Percentiles rank a stretch among this genome's conserved stretches.
Evolutionary conservation across 345 rosid species (phyloP).

Genomic region (Eutrema yunnanense): DNA sequence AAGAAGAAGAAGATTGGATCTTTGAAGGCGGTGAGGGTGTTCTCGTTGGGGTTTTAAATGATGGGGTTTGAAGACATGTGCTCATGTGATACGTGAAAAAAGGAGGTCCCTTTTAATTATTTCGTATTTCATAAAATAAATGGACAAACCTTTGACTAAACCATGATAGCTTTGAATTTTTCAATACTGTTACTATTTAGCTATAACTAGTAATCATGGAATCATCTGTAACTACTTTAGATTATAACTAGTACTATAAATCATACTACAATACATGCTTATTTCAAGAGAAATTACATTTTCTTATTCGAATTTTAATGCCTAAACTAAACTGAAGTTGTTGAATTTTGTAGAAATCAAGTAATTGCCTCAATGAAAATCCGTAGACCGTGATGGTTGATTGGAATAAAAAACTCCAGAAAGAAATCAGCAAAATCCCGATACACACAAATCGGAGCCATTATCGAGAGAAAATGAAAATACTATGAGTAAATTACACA

Average conservation of each 20-base stretch:
- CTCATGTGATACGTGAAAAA: slow-evolving; percentile 6
- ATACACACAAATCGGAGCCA: no score
- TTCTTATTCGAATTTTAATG: background rate
- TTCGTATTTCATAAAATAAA: background rate
- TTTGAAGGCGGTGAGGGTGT: slow-evolving; percentile 9
- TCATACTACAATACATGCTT: background rate
- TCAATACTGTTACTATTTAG: background rate
- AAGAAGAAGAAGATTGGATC: background rate
- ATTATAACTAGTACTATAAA: background rate
- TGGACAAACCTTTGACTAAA: slow-evolving; percentile 1
- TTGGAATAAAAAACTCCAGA: no score
- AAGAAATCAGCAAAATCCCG: no score
- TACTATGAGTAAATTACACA: no score
- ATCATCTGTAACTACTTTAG: background rate
- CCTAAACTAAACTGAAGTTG: background rate
- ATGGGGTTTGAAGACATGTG: slow-evolving; percentile 12
- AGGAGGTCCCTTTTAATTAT: background rate
- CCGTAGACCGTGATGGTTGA: no score
- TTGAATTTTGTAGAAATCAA: background rate
- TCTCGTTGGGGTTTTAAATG: slow-evolving; percentile 1
- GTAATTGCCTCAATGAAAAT: background rate
- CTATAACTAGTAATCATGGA: background rate
- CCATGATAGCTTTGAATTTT: background rate
- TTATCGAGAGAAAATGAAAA: no score
- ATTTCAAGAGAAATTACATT: background rate